Evolutionary conservation across 768 basidiomycete genomes (phyloP), one percentile per base, ranked within the genome.

Genomic region (Leccinum disarticulatum): DNA sequence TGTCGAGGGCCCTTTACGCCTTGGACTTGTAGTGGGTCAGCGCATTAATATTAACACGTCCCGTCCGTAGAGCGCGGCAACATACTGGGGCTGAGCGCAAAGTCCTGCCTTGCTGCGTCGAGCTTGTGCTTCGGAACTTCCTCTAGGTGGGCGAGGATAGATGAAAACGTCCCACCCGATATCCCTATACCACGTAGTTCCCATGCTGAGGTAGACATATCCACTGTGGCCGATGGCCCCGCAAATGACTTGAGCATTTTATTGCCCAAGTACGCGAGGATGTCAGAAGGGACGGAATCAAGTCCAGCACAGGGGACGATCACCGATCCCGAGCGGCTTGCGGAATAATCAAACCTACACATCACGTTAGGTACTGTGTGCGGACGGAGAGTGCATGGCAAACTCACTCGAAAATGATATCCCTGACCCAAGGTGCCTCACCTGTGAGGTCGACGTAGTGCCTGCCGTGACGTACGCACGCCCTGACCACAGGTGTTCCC

Each of bases 381-480:
- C 9, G 28, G 46, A 58, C 46, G 57, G 55, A 66, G 50, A 55
- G 15, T 54, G 19, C 57, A 52, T 56, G 51, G 27, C 33, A 46
- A 46, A 76, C 85, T 66, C 63, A 85, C 88, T 81, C 69, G 30
- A 74, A 35, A 51, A 91, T 84, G 53, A 92, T 87, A 14, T 84
- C 75, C 61, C 74, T 76, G 50, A 89, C 80, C 85, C 87, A 94
- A 3, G 77, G 74, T 0, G 80, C 74, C 70, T 95, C 93, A 8
- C 90, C 88, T 2, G 88, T 85, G 35, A 95, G 77, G 73, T 98
- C 95, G 28, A 93, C 85, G 70, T 96, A 96, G 73, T 95, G 92
- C 7, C 84, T 81, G 6, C 90, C 87, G 59, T 88, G 76, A 36
- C 76, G 76, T 5, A 87, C 89, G 62, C 94, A 96, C 4, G 89